Evolutionary conservation across 495 filamentous ascomycete genomes (phyloP), one percentile per base, ranked within the genome.

Genomic region (Aspergillus funiculosus): DNA sequence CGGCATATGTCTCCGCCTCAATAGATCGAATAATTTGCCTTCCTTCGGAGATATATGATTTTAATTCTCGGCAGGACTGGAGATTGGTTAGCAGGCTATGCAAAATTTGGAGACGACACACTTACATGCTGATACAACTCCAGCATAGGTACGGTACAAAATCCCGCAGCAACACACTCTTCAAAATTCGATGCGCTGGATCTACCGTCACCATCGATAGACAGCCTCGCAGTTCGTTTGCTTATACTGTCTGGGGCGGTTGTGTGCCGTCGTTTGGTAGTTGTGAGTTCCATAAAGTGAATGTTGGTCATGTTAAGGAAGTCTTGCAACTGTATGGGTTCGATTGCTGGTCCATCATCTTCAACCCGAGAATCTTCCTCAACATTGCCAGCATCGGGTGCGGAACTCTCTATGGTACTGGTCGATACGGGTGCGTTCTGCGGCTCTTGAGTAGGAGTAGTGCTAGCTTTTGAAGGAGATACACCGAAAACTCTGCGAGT

Each of bases 261-360:
- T 0, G 92, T 97, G 57, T 91, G 85, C 32, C 92, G 75, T 50
- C 92, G 73, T 62, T 96, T 98, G 0, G 91, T 96, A 1, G 86
- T 96, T 1, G 77, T 84, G 20, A 95, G 74, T 57, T 98, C 94
- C 83, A 98, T 95, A 67, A 98, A 98, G 28, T 89, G 86, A 53
- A 98, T 95, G 46, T 83, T 87, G 4, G 92, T 96, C 78, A 95
- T 80, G 54, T 95, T 86, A 34, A 98, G 67, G 66, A 98, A 98
- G 27, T 95, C 84, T 55, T 94, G 86, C 2, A 98, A 72, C 39
- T 89, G 83, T 19, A 98, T 89, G 10, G 80, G 78, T 44, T 87
- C 82, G 34, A 73, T 72, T 29, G 75, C 74, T 7, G 60, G 60
- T 7, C 41, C 56, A 7, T 45, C 9, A 6, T 60, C 57, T 29